Percentiles rank a stretch among this genome's conserved stretches.
phyloP scores from a whole-genome alignment of 2,329 filamentous ascomycete genomes.

The Ceratocystis diversiconidia region DNA sequence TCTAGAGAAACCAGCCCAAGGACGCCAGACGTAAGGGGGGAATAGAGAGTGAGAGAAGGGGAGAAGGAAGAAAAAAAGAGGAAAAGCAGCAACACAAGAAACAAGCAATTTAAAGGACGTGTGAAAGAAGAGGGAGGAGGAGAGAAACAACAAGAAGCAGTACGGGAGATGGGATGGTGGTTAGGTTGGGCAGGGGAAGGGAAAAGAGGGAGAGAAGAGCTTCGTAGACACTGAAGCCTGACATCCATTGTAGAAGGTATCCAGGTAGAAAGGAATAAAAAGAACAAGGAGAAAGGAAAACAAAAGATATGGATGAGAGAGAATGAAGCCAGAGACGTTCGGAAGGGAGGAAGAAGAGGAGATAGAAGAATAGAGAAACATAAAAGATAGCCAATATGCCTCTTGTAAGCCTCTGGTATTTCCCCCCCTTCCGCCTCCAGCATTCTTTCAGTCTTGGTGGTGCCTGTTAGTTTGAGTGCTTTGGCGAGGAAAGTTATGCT shows the following conservation, averaged over 20 bases:
- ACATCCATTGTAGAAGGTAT: too few species aligned
- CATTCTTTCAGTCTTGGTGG: background rate
- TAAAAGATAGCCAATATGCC: background rate
- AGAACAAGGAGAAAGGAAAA: too few species aligned
- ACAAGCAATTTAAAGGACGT: background rate
- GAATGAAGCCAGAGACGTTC: too few species aligned
- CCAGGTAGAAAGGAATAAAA: too few species aligned
- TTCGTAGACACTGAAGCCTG: too few species aligned
- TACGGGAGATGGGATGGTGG: too few species aligned
- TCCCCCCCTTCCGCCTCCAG: background rate
- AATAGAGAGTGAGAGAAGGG: background rate
- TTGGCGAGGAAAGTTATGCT: background rate
- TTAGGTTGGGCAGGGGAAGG: too few species aligned
- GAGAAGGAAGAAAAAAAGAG: conserved; percentile 6
- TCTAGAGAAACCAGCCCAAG: conserved; percentile 12
- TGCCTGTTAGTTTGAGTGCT: background rate
- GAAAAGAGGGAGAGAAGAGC: too few species aligned
- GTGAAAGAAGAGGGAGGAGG: background rate
- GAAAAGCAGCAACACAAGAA: background rate
- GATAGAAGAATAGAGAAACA: background rate
- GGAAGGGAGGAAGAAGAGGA: background rate
- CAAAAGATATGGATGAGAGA: too few species aligned
- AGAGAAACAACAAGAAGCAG: background rate
- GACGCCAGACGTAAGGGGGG: conserved; percentile 9
- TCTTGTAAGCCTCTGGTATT: too few species aligned